phyloP scores from a whole-genome alignment of 1,139 yeast genomes.

The Kurtzmaniella quercitrusa region DNA sequence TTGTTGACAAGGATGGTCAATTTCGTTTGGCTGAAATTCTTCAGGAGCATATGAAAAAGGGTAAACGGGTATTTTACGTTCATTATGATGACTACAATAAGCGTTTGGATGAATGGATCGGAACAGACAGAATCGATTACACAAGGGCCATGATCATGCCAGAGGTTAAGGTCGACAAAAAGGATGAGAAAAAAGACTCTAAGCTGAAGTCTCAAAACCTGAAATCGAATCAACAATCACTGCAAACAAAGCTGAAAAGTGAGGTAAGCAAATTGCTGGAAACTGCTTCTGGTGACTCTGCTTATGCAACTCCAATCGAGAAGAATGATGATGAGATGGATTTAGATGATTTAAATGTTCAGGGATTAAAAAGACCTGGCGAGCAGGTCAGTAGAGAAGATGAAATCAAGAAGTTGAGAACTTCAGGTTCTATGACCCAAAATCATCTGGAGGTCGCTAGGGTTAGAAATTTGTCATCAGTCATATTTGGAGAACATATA shows the following conservation, averaged over 20 bases:
- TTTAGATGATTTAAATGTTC: conserved; percentile 79
- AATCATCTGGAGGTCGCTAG: conserved; percentile 83
- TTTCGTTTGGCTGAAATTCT: conserved; percentile 80
- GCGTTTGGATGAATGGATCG: conserved; percentile 87
- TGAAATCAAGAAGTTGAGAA: conserved; percentile 86
- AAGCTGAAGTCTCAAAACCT: conserved; percentile 17
- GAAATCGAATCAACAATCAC: conserved; percentile 11
- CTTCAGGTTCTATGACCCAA: conserved; percentile 96
- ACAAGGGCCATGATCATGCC: conserved; percentile 68
- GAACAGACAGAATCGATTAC: conserved; percentile 65
- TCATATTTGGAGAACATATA: conserved; percentile 84
- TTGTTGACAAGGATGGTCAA: conserved; percentile 77
- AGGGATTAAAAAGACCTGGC: conserved; percentile 63
- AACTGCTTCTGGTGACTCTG: conserved; percentile 8
- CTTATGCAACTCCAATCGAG: conserved; percentile 13
- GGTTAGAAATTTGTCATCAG: conserved; percentile 73
- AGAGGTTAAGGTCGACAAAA: conserved; percentile 52
- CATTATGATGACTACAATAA: conserved; percentile 94
- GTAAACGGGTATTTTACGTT: conserved; percentile 79
- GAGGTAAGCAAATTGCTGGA: conserved; percentile 14
- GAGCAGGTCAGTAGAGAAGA: conserved; percentile 81
- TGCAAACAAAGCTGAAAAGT: conserved; percentile 11
- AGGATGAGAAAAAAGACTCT: conserved; percentile 26
- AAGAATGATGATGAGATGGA: conserved; percentile 71
- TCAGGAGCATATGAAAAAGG: conserved; percentile 71